Evolutionary conservation across 2,329 filamentous ascomycete genomes (phyloP).

Genomic region (Botryotinia calthae): DNA sequence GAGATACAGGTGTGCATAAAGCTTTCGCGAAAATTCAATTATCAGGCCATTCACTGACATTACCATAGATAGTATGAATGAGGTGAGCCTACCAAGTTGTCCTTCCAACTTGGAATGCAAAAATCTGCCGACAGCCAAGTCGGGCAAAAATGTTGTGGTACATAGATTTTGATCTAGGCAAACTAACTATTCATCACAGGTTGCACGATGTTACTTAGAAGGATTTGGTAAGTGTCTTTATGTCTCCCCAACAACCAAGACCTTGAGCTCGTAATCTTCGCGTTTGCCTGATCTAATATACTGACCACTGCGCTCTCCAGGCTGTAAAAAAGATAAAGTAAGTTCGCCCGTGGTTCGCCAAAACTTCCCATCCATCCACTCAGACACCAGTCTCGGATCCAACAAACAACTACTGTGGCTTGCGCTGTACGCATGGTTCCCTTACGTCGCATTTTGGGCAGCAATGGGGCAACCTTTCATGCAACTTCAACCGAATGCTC

Average conservation of each 20-base stretch:
- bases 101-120: slow-evolving; percentile 4
- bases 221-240: slow-evolving; percentile 65
- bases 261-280: slow-evolving; percentile 4
- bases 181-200: slow-evolving; percentile 16
- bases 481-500: slow-evolving; percentile 16
- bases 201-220: slow-evolving; percentile 88
- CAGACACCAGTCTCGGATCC: slow-evolving; percentile 9
- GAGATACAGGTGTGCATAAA: slow-evolving; percentile 66
- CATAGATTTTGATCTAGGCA: slow-evolving; percentile 20
- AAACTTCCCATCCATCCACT: slow-evolving; percentile 18
- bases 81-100: slow-evolving; percentile 49
- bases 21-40: slow-evolving; percentile 24
- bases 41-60: slow-evolving; percentile 30
- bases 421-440: slow-evolving; percentile 29
- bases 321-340: slow-evolving; percentile 96
- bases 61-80: slow-evolving; percentile 85
- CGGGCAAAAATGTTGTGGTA: slow-evolving; percentile 4
- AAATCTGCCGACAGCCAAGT: slow-evolving; percentile 2
- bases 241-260: slow-evolving; percentile 4
- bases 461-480: slow-evolving; percentile 39
- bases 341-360: slow-evolving; percentile 41
- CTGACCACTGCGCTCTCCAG: slow-evolving; percentile 14
- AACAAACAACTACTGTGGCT: slow-evolving; percentile 31
- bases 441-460: slow-evolving; percentile 45
- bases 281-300: slow-evolving; percentile 17